phyloP scores from a whole-genome alignment of 257 asterid genomes.

The Solanum boliviense region DNA sequence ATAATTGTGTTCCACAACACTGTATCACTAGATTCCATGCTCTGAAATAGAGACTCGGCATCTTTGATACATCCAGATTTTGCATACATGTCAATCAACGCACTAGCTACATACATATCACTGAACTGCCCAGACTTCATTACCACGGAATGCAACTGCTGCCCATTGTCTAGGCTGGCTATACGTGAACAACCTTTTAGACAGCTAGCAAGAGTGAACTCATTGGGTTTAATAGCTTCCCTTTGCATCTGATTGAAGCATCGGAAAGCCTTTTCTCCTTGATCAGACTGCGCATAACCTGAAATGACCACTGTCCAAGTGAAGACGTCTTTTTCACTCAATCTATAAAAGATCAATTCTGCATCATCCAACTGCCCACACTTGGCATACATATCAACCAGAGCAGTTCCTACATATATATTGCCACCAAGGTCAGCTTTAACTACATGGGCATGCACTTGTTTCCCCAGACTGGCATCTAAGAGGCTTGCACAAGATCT shows the following conservation, averaged over 20 bases:
- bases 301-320: constrained; percentile 60
- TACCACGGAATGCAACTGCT: constrained; percentile 53
- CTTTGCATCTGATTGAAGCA: constrained; percentile 59
- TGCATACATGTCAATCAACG: constrained; percentile 68
- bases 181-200: constrained; percentile 53
- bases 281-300: constrained; percentile 52
- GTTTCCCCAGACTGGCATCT: constrained; percentile 47
- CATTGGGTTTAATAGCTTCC: constrained; percentile 52
- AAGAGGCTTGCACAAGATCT: constrained; percentile 52
- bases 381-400: constrained; percentile 73
- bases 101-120: constrained; percentile 47
- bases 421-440: constrained; percentile 27
- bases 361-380: constrained; percentile 43
- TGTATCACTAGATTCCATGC: constrained; percentile 29
- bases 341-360: constrained; percentile 39
- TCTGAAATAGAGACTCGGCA: constrained; percentile 48
- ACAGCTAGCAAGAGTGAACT: constrained; percentile 63
- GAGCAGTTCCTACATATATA: constrained; percentile 49
- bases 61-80: constrained; percentile 69
- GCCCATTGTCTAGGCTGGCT: constrained; percentile 58
- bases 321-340: constrained; percentile 44
- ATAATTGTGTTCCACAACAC: constrained; percentile 84
- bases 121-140: constrained; percentile 42
- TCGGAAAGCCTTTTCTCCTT: constrained; percentile 54
- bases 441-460: constrained; percentile 54